These are phyloP conservation scores for Mesembryanthemum crystallinum DNA, from an alignment of 148 eudicot species.

Conservation along the genomic window DNA sequence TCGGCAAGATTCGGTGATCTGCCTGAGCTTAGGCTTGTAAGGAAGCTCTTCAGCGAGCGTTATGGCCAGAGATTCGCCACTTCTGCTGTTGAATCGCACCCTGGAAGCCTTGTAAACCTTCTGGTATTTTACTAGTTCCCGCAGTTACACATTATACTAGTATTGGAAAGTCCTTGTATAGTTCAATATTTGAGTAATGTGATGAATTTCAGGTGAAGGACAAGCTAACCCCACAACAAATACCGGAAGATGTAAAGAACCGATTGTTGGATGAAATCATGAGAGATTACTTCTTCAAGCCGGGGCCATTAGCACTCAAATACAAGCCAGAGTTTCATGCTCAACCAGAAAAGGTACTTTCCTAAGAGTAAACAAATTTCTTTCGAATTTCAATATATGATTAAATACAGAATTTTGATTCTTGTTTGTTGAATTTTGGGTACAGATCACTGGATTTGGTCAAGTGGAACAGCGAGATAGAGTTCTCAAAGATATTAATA, in stretches of 20 bases:
- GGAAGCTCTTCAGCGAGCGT: constrained; percentile 67
- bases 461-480: constrained; percentile 5
- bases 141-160: not conserved
- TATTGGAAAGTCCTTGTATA: not conserved
- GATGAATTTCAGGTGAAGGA: constrained; percentile 50
- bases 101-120: constrained; percentile 67
- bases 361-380: no score
- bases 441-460: constrained; percentile 22
- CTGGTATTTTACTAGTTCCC: constrained; percentile 33
- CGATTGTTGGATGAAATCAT: constrained; percentile 63
- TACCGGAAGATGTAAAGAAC: constrained; percentile 50
- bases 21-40: constrained; percentile 58
- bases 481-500: not conserved
- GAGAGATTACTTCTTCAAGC: constrained; percentile 33
- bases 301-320: constrained; percentile 49
- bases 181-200: not conserved
- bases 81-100: constrained; percentile 52
- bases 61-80: constrained; percentile 54
- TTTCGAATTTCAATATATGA: not conserved
- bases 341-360: constrained; percentile 10
- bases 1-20: constrained; percentile 72
- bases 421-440: not conserved
- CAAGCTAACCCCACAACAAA: constrained; percentile 34
- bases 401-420: not conserved
- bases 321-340: constrained; percentile 31